These are phyloP conservation scores for Glonium stellatum DNA, from an alignment of 495 filamentous ascomycete genomes.

Conservation along the genomic window DNA sequence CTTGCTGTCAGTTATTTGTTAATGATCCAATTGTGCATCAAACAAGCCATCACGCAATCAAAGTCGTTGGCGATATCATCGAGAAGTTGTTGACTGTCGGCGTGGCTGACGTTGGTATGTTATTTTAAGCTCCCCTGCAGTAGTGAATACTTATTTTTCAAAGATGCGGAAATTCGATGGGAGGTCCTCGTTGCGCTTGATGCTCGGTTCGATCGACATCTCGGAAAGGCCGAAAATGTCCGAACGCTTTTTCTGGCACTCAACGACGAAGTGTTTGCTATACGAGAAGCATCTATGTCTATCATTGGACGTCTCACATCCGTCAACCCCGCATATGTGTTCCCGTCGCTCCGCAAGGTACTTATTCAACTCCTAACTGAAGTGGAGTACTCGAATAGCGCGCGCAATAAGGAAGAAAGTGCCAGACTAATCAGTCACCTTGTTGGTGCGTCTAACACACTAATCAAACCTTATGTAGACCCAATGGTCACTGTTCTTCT, in stretches of 20 bases:
- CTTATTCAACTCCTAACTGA: constrained; percentile 94
- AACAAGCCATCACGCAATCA: constrained; percentile 89
- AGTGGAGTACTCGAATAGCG: constrained; percentile 88
- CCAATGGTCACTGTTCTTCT: constrained; percentile 86
- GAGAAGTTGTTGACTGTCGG: constrained; percentile 91
- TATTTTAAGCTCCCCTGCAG: background rate
- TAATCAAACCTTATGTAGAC: constrained; percentile 92
- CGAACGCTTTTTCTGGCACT: constrained; percentile 89
- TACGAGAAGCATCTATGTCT: constrained; percentile 87
- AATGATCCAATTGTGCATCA: constrained; percentile 96
- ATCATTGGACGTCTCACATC: constrained; percentile 90
- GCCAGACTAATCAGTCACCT: constrained; percentile 87
- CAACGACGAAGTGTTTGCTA: constrained; percentile 88
- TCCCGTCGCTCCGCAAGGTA: constrained; percentile 86
- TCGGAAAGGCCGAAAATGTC: constrained; percentile 93
- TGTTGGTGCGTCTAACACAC: constrained; percentile 78
- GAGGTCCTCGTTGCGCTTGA: constrained; percentile 85
- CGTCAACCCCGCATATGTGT: constrained; percentile 94
- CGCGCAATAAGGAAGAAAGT: constrained; percentile 91
- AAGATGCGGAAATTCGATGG: constrained; percentile 73
- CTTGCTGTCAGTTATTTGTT: constrained; percentile 94
- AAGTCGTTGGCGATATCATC: constrained; percentile 95
- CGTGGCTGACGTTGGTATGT: constrained; percentile 63
- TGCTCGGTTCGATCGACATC: constrained; percentile 86
- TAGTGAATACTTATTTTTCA: background rate